Conservation (phyloP, 176 grass and related monocot species). For the Cenchrus americanus region DNA sequence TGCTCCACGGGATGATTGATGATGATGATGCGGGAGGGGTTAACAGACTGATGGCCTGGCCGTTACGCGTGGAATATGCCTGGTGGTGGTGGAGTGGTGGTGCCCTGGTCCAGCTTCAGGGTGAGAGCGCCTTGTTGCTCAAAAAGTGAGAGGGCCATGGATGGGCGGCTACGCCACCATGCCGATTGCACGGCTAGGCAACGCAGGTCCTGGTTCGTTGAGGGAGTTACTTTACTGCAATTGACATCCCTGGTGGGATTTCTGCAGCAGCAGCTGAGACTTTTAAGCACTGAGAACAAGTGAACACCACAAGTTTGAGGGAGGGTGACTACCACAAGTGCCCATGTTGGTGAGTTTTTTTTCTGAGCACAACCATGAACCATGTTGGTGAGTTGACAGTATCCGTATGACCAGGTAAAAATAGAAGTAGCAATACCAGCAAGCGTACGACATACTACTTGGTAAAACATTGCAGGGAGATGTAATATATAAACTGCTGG, state of each 20-base stretch:
- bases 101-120: neutral
- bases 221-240: neutral
- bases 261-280: neutral
- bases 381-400: neutral
- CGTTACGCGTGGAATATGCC: conserved; percentile 32
- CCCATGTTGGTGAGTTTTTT: too few species aligned
- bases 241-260: too few species aligned
- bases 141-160: neutral
- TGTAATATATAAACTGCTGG: neutral
- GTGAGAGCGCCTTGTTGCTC: too few species aligned
- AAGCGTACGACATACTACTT: neutral
- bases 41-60: neutral
- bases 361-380: neutral
- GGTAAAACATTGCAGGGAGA: neutral
- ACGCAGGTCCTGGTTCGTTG: neutral
- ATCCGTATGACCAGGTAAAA: neutral
- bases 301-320: neutral
- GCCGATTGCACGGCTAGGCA: neutral
- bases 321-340: neutral
- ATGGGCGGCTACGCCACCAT: neutral
- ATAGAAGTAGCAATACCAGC: neutral
- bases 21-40: too few species aligned
- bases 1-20: too few species aligned
- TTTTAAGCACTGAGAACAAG: neutral
- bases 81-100: neutral